A percentile compares a stretch with the other conserved stretches of the same genome.
phyloP scores from a whole-genome alignment of 2,329 filamentous ascomycete genomes.

The Cladorrhinum sp. region DNA sequence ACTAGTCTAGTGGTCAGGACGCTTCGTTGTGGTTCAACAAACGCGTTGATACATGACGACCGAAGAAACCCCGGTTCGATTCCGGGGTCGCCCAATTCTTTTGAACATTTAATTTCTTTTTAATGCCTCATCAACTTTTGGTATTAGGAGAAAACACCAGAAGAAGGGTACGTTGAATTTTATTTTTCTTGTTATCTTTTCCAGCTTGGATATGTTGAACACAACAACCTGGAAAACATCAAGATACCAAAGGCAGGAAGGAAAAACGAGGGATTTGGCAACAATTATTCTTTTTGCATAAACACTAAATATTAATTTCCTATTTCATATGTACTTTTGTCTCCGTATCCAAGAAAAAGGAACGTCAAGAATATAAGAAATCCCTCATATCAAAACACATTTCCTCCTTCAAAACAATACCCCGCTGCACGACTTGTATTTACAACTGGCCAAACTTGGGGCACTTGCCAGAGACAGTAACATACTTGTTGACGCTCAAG shows the following conservation, averaged over 20 bases:
- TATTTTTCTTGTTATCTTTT: no score
- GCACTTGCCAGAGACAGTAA: conserved; percentile 40
- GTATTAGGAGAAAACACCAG: no score
- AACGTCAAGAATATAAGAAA: no score
- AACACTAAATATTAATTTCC: conserved; percentile 16
- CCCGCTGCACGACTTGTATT: not conserved
- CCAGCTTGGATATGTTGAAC: no score
- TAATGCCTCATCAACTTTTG: no score
- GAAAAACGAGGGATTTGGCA: no score
- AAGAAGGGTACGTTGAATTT: no score
- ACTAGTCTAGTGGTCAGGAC: conserved; percentile 24
- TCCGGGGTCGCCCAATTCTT: conserved; percentile 22
- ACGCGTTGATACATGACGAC: conserved; percentile 4
- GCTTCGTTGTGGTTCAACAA: conserved; percentile 22
- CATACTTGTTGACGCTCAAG: conserved; percentile 39
- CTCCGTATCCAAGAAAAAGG: not conserved
- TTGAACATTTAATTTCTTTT: not conserved
- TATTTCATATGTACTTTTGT: not conserved
- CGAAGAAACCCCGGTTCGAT: conserved; percentile 25
- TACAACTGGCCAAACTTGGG: conserved; percentile 11
- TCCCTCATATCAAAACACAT: not conserved
- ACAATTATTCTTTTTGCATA: no score
- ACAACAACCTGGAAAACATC: no score
- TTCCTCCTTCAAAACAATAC: no score
- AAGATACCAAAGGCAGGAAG: no score